Conservation (phyloP, 306 rosid species). For the Cucurbita pepo region DNA sequence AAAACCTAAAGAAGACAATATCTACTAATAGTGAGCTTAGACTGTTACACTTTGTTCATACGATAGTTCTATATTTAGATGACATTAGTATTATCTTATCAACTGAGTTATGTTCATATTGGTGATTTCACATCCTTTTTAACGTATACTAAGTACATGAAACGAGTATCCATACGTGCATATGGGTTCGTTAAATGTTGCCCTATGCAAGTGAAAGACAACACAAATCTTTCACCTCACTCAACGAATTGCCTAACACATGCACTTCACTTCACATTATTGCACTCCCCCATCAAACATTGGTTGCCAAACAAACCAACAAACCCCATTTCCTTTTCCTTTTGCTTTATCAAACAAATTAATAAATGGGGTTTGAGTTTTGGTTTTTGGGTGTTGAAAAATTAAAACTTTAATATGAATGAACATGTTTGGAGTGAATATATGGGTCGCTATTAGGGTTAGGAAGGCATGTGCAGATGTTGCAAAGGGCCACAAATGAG, state of each 20-base stretch:
- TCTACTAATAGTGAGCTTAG: fast-evolving
- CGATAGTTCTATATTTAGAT: no score
- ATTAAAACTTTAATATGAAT: not conserved
- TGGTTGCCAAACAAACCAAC: not conserved
- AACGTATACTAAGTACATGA: no score
- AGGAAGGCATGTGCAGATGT: conserved; percentile 26
- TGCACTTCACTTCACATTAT: not conserved
- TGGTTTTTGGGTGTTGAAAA: not conserved
- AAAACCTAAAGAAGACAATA: no score
- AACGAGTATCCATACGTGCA: not conserved
- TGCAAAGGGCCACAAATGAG: conserved; percentile 1
- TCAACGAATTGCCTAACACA: conserved; percentile 6
- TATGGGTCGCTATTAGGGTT: conserved; percentile 9
- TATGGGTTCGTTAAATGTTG: not conserved
- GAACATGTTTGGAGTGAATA: not conserved
- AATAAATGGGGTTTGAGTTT: not conserved
- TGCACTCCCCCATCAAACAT: no score
- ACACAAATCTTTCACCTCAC: conserved; percentile 3
- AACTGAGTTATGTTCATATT: no score
- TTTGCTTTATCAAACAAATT: not conserved
- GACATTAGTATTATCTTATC: no score
- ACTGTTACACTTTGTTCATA: no score
- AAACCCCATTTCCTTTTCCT: not conserved
- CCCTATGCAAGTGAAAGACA: not conserved
- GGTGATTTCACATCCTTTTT: no score